These are phyloP conservation scores for Cercospora brassicicola DNA, from an alignment of 2,329 filamentous ascomycete species.

Conservation along the genomic window DNA sequence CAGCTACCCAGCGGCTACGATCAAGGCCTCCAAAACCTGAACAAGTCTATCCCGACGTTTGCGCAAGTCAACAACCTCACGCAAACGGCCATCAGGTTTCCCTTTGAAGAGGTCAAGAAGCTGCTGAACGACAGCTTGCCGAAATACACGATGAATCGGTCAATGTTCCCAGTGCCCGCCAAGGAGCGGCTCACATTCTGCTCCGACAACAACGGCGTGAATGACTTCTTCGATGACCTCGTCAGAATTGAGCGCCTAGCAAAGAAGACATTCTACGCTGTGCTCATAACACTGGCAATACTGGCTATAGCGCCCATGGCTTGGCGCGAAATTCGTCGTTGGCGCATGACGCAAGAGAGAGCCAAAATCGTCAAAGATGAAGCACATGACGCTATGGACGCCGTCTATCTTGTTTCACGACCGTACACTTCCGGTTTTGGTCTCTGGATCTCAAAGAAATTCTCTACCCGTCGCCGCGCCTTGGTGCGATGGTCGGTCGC, in stretches of 20 bases:
- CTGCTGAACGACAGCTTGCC: constrained; percentile 70
- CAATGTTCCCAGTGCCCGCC: constrained; percentile 75
- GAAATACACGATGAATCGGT: constrained; percentile 74
- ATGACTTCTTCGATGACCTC: constrained; percentile 77
- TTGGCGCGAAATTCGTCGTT: constrained; percentile 75
- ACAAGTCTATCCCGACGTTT: neutral
- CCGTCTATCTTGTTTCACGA: constrained; percentile 81
- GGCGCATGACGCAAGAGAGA: constrained; percentile 69
- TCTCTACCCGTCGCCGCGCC: constrained; percentile 66
- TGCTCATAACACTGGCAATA: constrained; percentile 70
- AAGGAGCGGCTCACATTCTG: constrained; percentile 86
- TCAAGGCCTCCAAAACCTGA: constrained; percentile 58
- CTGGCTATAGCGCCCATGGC: constrained; percentile 76
- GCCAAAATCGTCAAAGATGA: constrained; percentile 65
- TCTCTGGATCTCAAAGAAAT: constrained; percentile 65
- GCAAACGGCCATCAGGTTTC: constrained; percentile 68
- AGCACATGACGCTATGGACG: constrained; percentile 77
- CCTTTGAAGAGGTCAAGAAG: constrained; percentile 77
- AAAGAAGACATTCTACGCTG: constrained; percentile 72
- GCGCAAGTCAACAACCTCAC: constrained; percentile 80
- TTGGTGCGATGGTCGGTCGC: constrained; percentile 80
- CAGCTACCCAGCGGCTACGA: constrained; percentile 69
- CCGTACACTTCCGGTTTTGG: constrained; percentile 73
- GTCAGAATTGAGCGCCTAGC: constrained; percentile 66
- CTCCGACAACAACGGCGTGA: constrained; percentile 77